Conservation (phyloP, 225 moss, liverwort and hornwort genomes). For the Bryoerythrophyllum caledonicum region DNA sequence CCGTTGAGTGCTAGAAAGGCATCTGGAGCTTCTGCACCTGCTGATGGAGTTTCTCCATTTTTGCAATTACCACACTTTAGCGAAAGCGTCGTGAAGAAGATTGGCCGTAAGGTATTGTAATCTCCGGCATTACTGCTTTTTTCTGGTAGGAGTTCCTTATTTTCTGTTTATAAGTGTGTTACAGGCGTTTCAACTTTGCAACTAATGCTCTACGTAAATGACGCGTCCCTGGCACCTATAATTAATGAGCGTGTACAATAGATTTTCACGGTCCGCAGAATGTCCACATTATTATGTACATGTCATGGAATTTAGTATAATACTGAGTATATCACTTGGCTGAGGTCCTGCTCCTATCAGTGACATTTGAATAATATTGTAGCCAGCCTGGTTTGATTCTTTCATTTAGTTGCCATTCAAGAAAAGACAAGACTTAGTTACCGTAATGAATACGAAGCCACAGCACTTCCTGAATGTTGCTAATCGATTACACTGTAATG, state of each 20-base stretch:
- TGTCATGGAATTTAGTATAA: too few species aligned
- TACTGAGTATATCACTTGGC: too few species aligned
- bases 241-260: too few species aligned
- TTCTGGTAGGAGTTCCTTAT: background rate
- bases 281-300: too few species aligned
- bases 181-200: background rate
- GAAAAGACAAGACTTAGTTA: too few species aligned
- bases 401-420: too few species aligned
- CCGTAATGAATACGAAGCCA: too few species aligned
- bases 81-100: conserved; percentile 82
- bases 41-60: conserved; percentile 90
- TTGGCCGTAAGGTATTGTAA: conserved; percentile 73
- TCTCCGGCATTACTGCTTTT: background rate
- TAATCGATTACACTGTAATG: background rate
- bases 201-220: background rate
- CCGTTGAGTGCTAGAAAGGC: conserved; percentile 96
- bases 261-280: too few species aligned
- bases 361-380: background rate
- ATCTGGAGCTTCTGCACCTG: conserved; percentile 61
- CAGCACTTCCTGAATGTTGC: too few species aligned
- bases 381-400: too few species aligned
- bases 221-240: too few species aligned
- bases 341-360: background rate
- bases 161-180: background rate
- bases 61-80: conserved; percentile 92